Base-by-base conservation (phyloP, 2,329 filamentous ascomycete genomes). In the Tolypocladium amazonense region DNA sequence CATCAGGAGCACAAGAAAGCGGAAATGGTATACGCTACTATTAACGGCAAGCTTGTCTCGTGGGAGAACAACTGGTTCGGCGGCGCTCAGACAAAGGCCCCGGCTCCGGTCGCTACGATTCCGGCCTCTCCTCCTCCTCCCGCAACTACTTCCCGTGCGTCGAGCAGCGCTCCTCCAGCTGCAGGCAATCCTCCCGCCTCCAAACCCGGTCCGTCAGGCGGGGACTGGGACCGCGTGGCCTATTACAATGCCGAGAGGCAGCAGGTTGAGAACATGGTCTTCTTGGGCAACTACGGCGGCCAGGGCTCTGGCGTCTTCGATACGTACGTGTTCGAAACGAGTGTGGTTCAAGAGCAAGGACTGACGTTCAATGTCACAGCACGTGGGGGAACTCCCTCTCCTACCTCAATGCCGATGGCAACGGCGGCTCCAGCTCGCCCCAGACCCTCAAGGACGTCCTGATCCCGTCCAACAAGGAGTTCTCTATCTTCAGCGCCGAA, bases 41-140 rank as follows among this genome's bases (percentile, higher is more conserved):
- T 88, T 59, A 68, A 87, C 62, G 85, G 84, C 60, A 60, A 82
- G 55, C 73, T 79, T 5, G 78, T 81, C 33, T 80, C 81, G 11
- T 88, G 84, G 85, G 69, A 73, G 59, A 88, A 88, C 72, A 73
- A 78, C 63, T 86, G 76, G 58, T 74, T 72, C 61, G 81, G 78
- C 52, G 54, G 8, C 25, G 25, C 59, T 25, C 70, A 72, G n/a
- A 60, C 64, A 12, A 61, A 25, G 14, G 9, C 57, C n/a, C 47
- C 57, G 20, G n/a, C 64, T 20, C 56, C 63, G 15, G 62, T 61
- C 5, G 62, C 66, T 27, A 58, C 67, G 52, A 30, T 63, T 41
- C 58, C 60, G 27, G 56, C 65, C 27, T 39, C 64, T 37, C 55
- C 64, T 35, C 54, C 59, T n/a, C 59, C 64, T n/a, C 53, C 67